Percentiles rank a stretch among this genome's conserved stretches.
Conservation (phyloP, 345 rosid species). For the Lagerstroemia speciosa region DNA sequence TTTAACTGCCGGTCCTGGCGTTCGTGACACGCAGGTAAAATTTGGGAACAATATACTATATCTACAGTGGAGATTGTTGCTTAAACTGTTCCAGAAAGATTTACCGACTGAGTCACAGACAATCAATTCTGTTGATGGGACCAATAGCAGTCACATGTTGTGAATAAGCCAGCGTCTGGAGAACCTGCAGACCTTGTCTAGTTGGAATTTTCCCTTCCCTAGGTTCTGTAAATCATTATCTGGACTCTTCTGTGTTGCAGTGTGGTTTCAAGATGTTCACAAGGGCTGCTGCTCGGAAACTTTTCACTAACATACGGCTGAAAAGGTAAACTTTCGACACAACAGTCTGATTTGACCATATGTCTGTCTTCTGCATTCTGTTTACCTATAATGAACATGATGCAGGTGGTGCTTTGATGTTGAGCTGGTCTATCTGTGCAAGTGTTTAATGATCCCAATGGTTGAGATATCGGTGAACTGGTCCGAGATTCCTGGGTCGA, state of each 20-base stretch:
- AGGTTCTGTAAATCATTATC: neutral
- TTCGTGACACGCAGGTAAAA: conserved; percentile 89
- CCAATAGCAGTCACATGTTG: neutral
- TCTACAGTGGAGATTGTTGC: neutral
- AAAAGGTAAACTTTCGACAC: conserved; percentile 46
- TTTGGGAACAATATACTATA: neutral
- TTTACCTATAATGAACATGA: neutral
- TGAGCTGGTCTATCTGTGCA: conserved; percentile 85
- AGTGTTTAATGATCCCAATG: conserved; percentile 63
- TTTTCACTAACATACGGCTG: conserved; percentile 74
- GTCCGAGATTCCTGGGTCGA: conserved; percentile 97
- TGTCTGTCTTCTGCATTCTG: neutral
- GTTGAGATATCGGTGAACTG: conserved; percentile 83
- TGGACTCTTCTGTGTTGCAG: conserved; percentile 30
- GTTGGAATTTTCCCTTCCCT: neutral
- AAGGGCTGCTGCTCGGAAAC: conserved; percentile 92
- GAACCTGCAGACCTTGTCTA: neutral
- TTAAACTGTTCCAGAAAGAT: neutral
- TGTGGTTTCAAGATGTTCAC: conserved; percentile 99
- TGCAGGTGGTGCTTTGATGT: conserved; percentile 99
- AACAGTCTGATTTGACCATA: neutral
- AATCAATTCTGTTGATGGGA: neutral
- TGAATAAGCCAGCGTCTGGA: neutral
- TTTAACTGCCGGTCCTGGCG: conserved; percentile 84
- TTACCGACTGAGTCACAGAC: neutral